These are phyloP conservation scores for Alternaria incomplexa DNA, from an alignment of 2,329 filamentous ascomycete genomes.

Conservation along the genomic window DNA sequence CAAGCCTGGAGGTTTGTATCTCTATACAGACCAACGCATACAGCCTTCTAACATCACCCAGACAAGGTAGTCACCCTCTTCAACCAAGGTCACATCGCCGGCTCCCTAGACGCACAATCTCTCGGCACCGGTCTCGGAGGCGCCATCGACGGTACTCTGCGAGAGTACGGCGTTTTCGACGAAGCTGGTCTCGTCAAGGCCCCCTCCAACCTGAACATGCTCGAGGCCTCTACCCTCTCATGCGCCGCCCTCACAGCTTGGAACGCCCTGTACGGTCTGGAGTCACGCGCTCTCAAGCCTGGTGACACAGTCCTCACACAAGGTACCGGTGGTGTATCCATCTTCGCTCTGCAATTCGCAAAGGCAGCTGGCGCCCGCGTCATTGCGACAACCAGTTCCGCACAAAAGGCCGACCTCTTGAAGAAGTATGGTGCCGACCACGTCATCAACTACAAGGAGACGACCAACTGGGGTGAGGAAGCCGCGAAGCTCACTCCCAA, in stretches of 20 bases:
- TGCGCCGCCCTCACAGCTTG: conserved; percentile 56
- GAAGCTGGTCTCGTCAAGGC: conserved; percentile 70
- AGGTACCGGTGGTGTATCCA: conserved; percentile 72
- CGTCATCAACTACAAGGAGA: conserved; percentile 63
- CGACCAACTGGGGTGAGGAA: conserved; percentile 60
- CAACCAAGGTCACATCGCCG: conserved; percentile 63
- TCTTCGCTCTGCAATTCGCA: conserved; percentile 67
- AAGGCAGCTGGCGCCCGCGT: conserved; percentile 62
- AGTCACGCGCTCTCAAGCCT: conserved; percentile 46
- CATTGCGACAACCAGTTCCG: conserved; percentile 63
- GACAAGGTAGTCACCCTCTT: conserved; percentile 69
- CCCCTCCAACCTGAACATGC: conserved; percentile 61
- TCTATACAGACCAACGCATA: not conserved
- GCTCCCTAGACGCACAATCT: conserved; percentile 50
- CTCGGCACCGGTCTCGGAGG: conserved; percentile 69
- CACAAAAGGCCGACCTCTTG: conserved; percentile 57
- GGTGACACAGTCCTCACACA: conserved; percentile 66
- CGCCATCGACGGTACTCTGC: conserved; percentile 69
- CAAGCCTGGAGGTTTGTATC: conserved; percentile 53
- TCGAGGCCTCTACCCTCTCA: conserved; percentile 56
- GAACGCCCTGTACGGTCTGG: conserved; percentile 61
- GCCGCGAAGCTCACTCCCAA: conserved; percentile 59
- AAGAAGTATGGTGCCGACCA: conserved; percentile 62
- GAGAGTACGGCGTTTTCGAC: conserved; percentile 70
- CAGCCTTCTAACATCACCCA: conserved; percentile 7